A percentile compares a stretch with the other conserved stretches of the same genome.
Conservation (phyloP, 2,329 filamentous ascomycete genomes). For the Hymenoscyphus occultus region DNA sequence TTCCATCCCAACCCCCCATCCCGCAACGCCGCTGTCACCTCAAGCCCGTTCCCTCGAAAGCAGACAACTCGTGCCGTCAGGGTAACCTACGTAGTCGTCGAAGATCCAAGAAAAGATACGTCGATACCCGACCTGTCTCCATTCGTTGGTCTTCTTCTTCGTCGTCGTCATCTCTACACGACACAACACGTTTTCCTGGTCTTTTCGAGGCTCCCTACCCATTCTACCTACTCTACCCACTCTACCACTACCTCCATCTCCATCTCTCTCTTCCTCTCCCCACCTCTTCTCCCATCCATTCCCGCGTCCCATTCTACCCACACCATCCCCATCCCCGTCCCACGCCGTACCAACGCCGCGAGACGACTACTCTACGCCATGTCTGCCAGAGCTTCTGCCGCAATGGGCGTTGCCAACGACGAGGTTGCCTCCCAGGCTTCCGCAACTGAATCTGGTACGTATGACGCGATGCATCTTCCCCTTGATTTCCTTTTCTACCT, state of each 20-base stretch:
- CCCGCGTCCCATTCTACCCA: too few relatives aligned
- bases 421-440: not conserved
- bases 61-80: conserved; percentile 4
- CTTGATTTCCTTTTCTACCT: not conserved
- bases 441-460: not conserved
- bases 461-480: not conserved
- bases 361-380: not conserved
- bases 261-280: too few relatives aligned
- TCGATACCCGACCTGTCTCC: too few relatives aligned
- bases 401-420: not conserved
- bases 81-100: not conserved
- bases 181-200: conserved; percentile 5
- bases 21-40: not conserved
- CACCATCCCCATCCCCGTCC: not conserved
- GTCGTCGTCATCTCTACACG: conserved; percentile 1
- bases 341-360: not conserved
- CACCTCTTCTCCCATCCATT: too few relatives aligned
- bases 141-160: not conserved
- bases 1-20: conserved; percentile 5
- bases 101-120: not conserved
- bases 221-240: not conserved
- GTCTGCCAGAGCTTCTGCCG: not conserved
- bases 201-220: not conserved
- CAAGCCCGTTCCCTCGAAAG: not conserved
- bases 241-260: too few relatives aligned